A percentile compares a stretch with the other conserved stretches of the same genome.
Conservation (phyloP, 257 asterid species). For the Solanum virginianum region DNA sequence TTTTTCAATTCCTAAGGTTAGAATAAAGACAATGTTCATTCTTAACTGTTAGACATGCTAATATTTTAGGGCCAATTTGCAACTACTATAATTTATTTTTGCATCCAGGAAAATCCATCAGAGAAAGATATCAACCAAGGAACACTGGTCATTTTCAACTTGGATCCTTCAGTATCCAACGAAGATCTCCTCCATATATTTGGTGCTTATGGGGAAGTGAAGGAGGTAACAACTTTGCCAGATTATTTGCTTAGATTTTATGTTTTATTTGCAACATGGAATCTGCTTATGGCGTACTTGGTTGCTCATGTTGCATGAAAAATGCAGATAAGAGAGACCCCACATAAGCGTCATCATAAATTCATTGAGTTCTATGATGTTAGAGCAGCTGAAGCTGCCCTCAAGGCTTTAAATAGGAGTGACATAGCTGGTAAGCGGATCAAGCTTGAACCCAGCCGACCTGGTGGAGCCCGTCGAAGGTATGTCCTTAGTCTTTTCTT, state of each 20-base stretch:
- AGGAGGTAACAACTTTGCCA: constrained; percentile 51
- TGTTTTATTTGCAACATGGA: not conserved
- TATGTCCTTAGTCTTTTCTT: constrained; percentile 9
- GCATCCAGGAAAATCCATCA: constrained; percentile 81
- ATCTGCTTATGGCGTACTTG: not conserved
- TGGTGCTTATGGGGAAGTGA: constrained; percentile 94
- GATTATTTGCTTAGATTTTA: not conserved
- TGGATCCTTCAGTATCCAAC: constrained; percentile 87
- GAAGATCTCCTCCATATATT: constrained; percentile 93
- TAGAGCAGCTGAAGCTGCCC: constrained; percentile 96
- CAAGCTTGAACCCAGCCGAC: constrained; percentile 95
- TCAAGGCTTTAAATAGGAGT: constrained; percentile 75
- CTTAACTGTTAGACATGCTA: not conserved
- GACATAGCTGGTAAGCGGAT: constrained; percentile 93
- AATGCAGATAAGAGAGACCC: constrained; percentile 87
- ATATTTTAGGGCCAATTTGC: not conserved
- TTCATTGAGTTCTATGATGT: constrained; percentile 92
- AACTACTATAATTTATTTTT: not conserved
- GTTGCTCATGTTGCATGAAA: not conserved
- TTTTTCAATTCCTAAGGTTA: constrained; percentile 94
- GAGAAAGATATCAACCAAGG: constrained; percentile 96
- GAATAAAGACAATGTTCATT: not conserved
- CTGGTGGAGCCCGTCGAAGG: constrained; percentile 97
- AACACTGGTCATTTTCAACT: constrained; percentile 86
- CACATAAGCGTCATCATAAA: constrained; percentile 89